These are phyloP conservation scores for Neofusicoccum sp. DNA, from an alignment of 2,329 filamentous ascomycete genomes.

Conservation along the genomic window DNA sequence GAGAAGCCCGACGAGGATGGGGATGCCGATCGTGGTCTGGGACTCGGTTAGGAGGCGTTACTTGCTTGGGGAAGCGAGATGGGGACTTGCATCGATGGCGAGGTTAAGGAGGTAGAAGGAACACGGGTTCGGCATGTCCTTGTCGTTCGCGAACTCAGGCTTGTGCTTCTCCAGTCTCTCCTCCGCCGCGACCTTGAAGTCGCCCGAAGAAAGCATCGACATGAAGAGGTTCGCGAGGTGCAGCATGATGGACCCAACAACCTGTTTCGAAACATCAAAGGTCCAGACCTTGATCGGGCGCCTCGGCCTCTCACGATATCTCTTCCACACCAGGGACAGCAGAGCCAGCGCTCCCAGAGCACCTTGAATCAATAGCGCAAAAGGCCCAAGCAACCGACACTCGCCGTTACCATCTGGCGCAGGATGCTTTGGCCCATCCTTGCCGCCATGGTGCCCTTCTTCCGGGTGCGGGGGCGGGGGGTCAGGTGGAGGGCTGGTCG, in stretches of 20 bases:
- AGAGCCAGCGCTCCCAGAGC: constrained; percentile 81
- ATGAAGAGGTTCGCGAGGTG: constrained; percentile 93
- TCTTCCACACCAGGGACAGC: constrained; percentile 85
- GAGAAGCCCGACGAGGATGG: constrained; percentile 86
- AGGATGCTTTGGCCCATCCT: constrained; percentile 29
- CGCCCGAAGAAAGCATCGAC: constrained; percentile 90
- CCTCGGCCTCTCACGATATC: constrained; percentile 88
- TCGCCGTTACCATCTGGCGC: constrained; percentile 60
- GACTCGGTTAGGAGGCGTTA: constrained; percentile 19
- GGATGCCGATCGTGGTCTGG: constrained; percentile 92
- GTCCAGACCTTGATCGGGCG: constrained; percentile 95
- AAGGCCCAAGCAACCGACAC: constrained; percentile 84
- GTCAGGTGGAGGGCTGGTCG: background rate
- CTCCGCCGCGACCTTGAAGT: constrained; percentile 64
- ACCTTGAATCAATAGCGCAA: constrained; percentile 85
- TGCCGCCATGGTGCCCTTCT: constrained; percentile 21
- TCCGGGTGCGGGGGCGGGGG: constrained; percentile 18
- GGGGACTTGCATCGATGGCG: constrained; percentile 79
- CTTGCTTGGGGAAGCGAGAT: background rate
- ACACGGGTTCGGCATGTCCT: constrained; percentile 79
- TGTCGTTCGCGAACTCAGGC: constrained; percentile 31
- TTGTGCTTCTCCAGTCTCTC: constrained; percentile 25
- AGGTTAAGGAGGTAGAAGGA: constrained; percentile 95
- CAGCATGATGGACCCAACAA: constrained; percentile 86
- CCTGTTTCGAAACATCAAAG: constrained; percentile 96